Percentiles rank a stretch among this genome's conserved stretches.
Evolutionary conservation across 1,284 basidiomycete species (phyloP).

Genomic region (Fomitopsis betulina): DNA sequence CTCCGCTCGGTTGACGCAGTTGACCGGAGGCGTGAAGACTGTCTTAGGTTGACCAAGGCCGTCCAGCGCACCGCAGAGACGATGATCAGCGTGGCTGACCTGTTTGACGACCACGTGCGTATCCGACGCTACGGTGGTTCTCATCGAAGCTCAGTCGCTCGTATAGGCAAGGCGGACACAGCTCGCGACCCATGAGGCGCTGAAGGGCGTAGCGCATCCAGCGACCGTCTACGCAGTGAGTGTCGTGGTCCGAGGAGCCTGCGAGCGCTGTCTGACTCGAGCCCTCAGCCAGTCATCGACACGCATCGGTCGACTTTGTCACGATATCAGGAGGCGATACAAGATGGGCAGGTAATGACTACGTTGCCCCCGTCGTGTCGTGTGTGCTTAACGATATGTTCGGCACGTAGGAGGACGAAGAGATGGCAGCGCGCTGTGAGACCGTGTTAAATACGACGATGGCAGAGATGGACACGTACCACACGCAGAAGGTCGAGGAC

Average conservation of each 20-base stretch:
- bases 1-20: neutral
- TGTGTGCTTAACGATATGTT: neutral
- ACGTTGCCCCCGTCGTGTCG: too few species aligned
- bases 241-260: neutral
- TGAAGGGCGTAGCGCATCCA: conserved; percentile 75
- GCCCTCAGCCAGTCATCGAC: conserved; percentile 56
- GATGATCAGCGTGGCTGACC: conserved; percentile 68
- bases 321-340: conserved; percentile 53
- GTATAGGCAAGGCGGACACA: conserved; percentile 65
- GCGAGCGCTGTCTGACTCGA: neutral
- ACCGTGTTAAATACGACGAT: conserved; percentile 85
- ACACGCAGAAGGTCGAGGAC: conserved; percentile 69
- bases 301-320: conserved; percentile 65
- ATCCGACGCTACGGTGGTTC: neutral
- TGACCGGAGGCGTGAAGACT: conserved; percentile 39
- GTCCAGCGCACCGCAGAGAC: conserved; percentile 75
- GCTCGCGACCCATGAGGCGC: conserved; percentile 66
- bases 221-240: conserved; percentile 62
- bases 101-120: conserved; percentile 74
- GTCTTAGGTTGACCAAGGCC: conserved; percentile 71
- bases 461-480: conserved; percentile 82
- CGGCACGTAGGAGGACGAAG: conserved; percentile 48
- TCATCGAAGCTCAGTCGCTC: neutral
- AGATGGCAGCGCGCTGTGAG: conserved; percentile 72
- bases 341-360: conserved; percentile 30